Evolutionary conservation across 441 rosid genomes (phyloP), one percentile per base, ranked within the genome.

Genomic region (Macaranga tanarius): DNA sequence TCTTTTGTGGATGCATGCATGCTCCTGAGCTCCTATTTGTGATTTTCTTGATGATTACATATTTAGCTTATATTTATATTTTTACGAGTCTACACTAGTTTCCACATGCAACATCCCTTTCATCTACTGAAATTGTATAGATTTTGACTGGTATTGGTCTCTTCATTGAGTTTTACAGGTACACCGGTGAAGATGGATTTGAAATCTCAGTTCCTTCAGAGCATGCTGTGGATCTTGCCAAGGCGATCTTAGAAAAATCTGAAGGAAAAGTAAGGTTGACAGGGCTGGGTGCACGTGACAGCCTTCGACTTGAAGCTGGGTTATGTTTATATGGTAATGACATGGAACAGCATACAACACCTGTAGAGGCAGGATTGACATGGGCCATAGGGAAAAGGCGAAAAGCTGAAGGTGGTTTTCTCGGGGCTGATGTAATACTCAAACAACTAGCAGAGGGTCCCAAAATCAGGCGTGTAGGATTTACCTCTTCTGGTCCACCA

Each of bases 301-400:
- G 96, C 77, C 95, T 95, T 68, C 85, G 98, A 62, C 92, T 95
- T 34, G 99, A 95, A 84, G 99, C 97, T 38, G 98, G 95, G 54
- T 81, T 95, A 7, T 92, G 96, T 75, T 80, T 92, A 55, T 95
- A 92, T 65, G 99, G 99, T 7, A 95, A 92, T 25, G 98, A 95
- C 86, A 91, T 95, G 96, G 98, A 91, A 78, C 98, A 91, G 64
- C 98, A 95, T 79, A 83, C 60, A 70, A 72, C 96, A 22, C 97
- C 99, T 0, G 91, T 92, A 22, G 99, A 95, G 81, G 98, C 99
- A 13, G 99, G 98, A 3, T 89, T 95, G 56, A 87, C 90, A 47
- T 92, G 99, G 99, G 99, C 99, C 45, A 91, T 92, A 64, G 98
- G 99, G 65, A 92, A 95, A 82, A 87, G 98, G 65, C 86, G 98